Base-by-base conservation (phyloP, 768 basidiomycete species). In the Lentinula edodes region DNA sequence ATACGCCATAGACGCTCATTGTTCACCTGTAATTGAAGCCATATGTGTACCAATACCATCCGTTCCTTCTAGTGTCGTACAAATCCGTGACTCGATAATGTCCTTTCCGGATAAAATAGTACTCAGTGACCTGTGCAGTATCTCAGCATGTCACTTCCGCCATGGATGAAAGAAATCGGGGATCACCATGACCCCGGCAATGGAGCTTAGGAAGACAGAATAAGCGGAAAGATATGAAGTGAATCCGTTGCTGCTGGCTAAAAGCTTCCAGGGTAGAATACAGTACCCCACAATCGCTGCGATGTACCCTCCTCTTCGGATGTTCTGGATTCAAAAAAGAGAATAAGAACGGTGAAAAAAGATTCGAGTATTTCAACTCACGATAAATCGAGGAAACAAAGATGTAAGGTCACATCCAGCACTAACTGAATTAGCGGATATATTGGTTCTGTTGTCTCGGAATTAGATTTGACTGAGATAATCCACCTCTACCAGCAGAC, bases 331-430 rank as follows among this genome's bases (percentile, higher is more conserved):
- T 7, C 18, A 45, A n/a, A 23, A 42, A 52, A 46, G 46, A 43
- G 28, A 48, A 41, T 53, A 45, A 7, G 48, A 38, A 12, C 34
- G 46, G 18, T 20, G 32, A 53, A 52, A 43, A 48, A 48, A 42
- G 32, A 51, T 13, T 38, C 36, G 36, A 63, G 53, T n/a, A 18
- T 28, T 48, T 60, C 43, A 51, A 75, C 81, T 35, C 65, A 86
- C 85, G 66, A 93, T 84, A 73, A 84, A 93, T 52, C 86, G 86
- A 59, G 92, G 91, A 65, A 84, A 78, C 35, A 93, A 79, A 2
- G 90, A 84, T 1, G 90, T 93, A 66, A 93, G 72, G 71, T 93
- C 91, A 68, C 90, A 91, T 13, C 92, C 90, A 3, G 91, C 90
- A 48, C 86, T 88, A 68, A 93, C 83, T 5, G 88, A 87, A 74